A percentile compares a stretch with the other conserved stretches of the same genome.
Conservation (phyloP, 176 grass and related monocot species). For the Luzula sylvatica region DNA sequence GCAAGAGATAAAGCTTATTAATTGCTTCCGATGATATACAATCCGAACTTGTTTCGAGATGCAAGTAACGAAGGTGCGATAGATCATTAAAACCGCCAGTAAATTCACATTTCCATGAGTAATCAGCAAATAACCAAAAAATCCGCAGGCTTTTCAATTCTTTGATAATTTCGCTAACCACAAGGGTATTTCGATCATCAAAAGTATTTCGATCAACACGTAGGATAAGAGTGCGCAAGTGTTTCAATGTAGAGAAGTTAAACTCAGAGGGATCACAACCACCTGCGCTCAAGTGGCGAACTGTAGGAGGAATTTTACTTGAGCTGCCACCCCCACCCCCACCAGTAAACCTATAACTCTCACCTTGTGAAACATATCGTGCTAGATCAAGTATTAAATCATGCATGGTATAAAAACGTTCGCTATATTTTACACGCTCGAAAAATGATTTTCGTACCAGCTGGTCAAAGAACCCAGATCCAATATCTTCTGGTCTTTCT, state of each 20-base stretch:
- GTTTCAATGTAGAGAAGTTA: background rate
- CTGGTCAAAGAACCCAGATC: conserved; percentile 3
- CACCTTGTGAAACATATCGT: conserved; percentile 5
- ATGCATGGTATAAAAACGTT: conserved; percentile 21
- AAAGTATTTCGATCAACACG: background rate
- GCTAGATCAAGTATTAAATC: conserved; percentile 16
- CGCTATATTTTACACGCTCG: background rate
- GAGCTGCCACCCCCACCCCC: background rate
- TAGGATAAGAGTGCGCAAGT: conserved; percentile 1
- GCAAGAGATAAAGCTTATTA: background rate
- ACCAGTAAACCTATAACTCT: conserved; percentile 1
- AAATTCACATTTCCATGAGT: background rate
- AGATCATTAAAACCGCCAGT: background rate
- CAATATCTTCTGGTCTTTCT: conserved; percentile 6
- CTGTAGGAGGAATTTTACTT: background rate
- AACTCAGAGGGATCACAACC: background rate
- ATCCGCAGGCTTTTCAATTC: background rate
- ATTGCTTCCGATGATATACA: too few relatives aligned
- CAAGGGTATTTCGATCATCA: background rate
- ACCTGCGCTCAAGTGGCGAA: conserved; percentile 10
- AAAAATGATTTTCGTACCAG: conserved; percentile 16
- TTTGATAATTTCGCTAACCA: background rate
- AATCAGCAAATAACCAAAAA: background rate
- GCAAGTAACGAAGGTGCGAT: conserved; percentile 15
- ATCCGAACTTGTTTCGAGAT: background rate